Base-by-base conservation (phyloP, 2,329 filamentous ascomycete species). In the Orbilia ellipsospora region DNA sequence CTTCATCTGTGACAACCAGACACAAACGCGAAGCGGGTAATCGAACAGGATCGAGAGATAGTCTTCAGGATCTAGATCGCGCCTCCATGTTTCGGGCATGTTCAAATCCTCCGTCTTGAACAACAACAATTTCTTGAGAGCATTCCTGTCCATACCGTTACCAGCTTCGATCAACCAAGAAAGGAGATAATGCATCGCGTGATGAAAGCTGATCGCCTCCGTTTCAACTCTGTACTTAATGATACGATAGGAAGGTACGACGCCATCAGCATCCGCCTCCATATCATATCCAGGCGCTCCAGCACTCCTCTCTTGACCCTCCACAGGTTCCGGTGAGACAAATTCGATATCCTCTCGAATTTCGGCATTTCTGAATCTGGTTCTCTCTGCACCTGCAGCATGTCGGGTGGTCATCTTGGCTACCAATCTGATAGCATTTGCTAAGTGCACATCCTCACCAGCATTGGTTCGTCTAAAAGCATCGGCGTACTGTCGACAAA, bases 1-100 rank as follows among this genome's bases (percentile, higher is more conserved):
- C 82, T 96, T 97, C 89, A 99, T 98, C 84, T 99, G 96, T 4
- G 95, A 92, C 36, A 99, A 85, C 95, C 95, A 99, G 18, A 93
- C 93, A 81, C 93, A 97, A 0, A 98, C 94, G 62, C 96, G 88
- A 2, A 99, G 85, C 0, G 96, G 94, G 80, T 92, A 97, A 82
- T 99, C 95, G 80, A 99, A 97, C 61, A 93, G 88, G 1, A 92
- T 90, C 81, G 97, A 89, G 20, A 97, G 85, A 80, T 94, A 90
- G 81, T 96, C 93, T 79, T 96, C 92, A 0, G 90, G 84, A 0
- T 84, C 85, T 77, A 88, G 87, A 20, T 86, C 86, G 64, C 86
- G 88, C 85, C 90, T 90, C 16, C 87, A 85, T 64, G 85, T 87
- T 12, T 88, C 88, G 76, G 87, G 87, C 78, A 89, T 85, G 78